These are phyloP conservation scores for Zygotorulaspora florentina DNA, from an alignment of 805 yeast genomes.

Conservation along the genomic window DNA sequence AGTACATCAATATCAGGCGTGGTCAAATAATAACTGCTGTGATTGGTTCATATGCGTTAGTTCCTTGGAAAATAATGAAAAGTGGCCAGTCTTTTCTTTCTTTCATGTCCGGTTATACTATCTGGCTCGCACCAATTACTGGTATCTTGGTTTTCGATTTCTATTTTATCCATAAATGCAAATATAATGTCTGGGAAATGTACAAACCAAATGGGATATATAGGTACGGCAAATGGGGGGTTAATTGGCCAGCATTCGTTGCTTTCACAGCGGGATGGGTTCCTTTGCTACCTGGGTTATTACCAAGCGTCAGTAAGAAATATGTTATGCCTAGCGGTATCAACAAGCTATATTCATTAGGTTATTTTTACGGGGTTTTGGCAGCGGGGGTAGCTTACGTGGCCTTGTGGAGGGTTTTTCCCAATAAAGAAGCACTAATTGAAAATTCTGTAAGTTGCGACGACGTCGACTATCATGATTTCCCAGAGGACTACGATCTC, in stretches of 20 bases:
- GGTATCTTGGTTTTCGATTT: constrained; percentile 52
- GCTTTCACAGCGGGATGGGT: constrained; percentile 41
- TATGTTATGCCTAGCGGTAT: constrained; percentile 64
- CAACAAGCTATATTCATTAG: constrained; percentile 50
- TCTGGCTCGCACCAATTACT: constrained; percentile 66
- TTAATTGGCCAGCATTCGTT: constrained; percentile 67
- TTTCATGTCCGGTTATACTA: constrained; percentile 64
- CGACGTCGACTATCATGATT: background rate
- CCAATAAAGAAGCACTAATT: constrained; percentile 1
- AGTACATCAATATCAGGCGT: constrained; percentile 48
- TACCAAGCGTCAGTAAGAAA: constrained; percentile 45
- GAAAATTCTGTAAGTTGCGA: background rate
- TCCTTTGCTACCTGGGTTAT: constrained; percentile 28
- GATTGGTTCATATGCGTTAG: background rate
- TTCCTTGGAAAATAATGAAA: constrained; percentile 62
- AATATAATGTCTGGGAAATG: constrained; percentile 51
- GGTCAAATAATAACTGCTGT: constrained; percentile 53
- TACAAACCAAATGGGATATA: constrained; percentile 41
- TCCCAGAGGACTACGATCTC: background rate
- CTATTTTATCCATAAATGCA: constrained; percentile 59
- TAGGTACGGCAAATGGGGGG: constrained; percentile 53
- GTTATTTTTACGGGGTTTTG: background rate
- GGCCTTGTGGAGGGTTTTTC: background rate
- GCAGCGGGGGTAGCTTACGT: background rate
- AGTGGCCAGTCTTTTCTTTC: constrained; percentile 60